phyloP scores from a whole-genome alignment of 2,329 filamentous ascomycete species.

The Pseudocercospora vitis region DNA sequence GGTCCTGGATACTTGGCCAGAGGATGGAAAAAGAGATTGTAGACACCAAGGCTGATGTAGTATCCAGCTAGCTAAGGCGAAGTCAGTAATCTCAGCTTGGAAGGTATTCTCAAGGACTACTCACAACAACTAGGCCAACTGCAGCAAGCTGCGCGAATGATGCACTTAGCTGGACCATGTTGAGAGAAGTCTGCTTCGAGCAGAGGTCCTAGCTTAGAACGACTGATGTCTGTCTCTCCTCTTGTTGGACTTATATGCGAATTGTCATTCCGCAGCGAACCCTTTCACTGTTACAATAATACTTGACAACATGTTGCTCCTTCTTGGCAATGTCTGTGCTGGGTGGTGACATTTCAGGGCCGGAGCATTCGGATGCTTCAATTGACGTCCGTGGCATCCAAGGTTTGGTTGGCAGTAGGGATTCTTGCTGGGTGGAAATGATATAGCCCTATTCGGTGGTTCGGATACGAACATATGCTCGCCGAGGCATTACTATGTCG shows the following conservation, averaged over 20 bases:
- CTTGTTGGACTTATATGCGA: background rate
- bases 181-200: no score
- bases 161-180: background rate
- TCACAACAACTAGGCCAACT: background rate
- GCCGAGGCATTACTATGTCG: background rate
- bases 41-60: constrained; percentile 3
- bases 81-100: background rate
- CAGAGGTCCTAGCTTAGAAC: background rate
- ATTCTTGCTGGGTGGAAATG: background rate
- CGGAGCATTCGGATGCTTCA: background rate
- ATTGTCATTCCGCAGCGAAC: no score
- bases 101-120: background rate
- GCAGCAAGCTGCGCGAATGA: background rate
- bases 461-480: background rate
- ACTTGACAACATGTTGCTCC: background rate
- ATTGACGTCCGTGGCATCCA: background rate
- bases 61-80: constrained; percentile 1
- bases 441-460: background rate
- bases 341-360: background rate
- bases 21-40: constrained; percentile 14
- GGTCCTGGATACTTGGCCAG: constrained; percentile 10
- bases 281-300: no score
- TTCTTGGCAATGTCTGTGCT: background rate
- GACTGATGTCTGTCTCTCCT: background rate
- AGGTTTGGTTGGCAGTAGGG: constrained; percentile 1